Percentiles rank a stretch among this genome's conserved stretches.
These are phyloP conservation scores for Baorangia bicolor DNA, from an alignment of 768 basidiomycete genomes.

Conservation along the genomic window DNA sequence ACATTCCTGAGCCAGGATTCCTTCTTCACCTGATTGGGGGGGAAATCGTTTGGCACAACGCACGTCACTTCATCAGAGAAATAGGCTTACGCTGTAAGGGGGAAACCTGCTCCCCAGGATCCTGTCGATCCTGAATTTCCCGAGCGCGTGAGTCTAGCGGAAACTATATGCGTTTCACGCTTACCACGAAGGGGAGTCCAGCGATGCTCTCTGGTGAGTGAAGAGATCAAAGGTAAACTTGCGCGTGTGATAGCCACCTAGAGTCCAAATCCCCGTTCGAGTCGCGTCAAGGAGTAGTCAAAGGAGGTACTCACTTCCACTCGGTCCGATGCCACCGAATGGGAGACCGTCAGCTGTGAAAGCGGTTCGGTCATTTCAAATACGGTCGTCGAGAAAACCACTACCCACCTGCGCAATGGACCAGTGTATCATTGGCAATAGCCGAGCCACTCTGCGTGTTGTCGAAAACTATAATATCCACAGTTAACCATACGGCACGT, in stretches of 20 bases:
- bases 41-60: background rate
- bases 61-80: background rate
- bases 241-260: constrained; percentile 69
- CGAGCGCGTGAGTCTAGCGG: background rate
- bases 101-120: constrained; percentile 30
- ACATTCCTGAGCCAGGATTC: constrained; percentile 17
- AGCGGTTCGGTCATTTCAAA: background rate
- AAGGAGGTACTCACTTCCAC: constrained; percentile 56
- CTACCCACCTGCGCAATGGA: constrained; percentile 56
- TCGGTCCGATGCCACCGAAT: constrained; percentile 71
- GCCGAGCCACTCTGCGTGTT: constrained; percentile 72
- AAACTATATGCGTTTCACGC: background rate
- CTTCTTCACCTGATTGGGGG: constrained; percentile 22
- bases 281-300: background rate
- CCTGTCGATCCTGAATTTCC: constrained; percentile 20
- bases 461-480: constrained; percentile 49
- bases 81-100: constrained; percentile 25
- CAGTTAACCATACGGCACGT: background rate
- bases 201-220: constrained; percentile 65
- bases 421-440: constrained; percentile 64
- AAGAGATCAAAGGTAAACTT: constrained; percentile 77
- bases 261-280: background rate
- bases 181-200: constrained; percentile 41
- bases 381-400: background rate
- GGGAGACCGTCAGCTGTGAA: constrained; percentile 58